Conservation (phyloP, 169 alveolate species). For the Plasmodium relictum region DNA sequence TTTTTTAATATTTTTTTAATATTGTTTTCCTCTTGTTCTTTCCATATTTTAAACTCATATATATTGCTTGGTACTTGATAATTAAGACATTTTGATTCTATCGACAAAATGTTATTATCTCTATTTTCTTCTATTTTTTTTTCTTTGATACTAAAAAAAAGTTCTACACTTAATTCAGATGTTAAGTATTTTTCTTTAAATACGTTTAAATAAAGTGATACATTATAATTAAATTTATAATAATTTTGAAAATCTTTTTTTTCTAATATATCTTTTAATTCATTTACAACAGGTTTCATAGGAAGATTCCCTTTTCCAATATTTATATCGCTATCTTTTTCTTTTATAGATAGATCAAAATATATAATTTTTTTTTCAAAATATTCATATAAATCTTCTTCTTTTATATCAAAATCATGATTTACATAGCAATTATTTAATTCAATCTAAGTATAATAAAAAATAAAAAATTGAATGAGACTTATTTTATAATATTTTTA, state of each 20-base stretch:
- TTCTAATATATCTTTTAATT: conserved; percentile 7
- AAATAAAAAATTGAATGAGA: neutral
- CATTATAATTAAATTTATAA: conserved; percentile 18
- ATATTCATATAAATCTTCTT: neutral
- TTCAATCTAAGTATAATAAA: conserved; percentile 33
- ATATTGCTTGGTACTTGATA: conserved; percentile 30
- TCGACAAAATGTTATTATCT: neutral
- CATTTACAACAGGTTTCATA: conserved; percentile 8
- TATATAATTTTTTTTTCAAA: conserved; percentile 13
- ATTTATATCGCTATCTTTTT: conserved; percentile 26
- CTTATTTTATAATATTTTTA: neutral
- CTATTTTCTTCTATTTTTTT: neutral
- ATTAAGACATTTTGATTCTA: neutral
- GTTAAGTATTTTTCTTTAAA: conserved; percentile 70
- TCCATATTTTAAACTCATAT: conserved; percentile 62
- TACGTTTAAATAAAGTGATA: conserved; percentile 35
- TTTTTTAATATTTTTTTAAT: conserved; percentile 34
- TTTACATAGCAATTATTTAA: conserved; percentile 43
- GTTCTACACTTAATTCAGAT: conserved; percentile 18
- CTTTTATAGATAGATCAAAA: conserved; percentile 5
- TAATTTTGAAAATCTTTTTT: neutral
- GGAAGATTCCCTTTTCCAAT: conserved; percentile 43
- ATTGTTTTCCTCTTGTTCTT: conserved; percentile 34
- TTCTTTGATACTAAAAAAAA: conserved; percentile 17
- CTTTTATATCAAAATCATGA: conserved; percentile 23